Conservation (phyloP, 495 filamentous ascomycete genomes). For the Glarea lozoyensis region DNA sequence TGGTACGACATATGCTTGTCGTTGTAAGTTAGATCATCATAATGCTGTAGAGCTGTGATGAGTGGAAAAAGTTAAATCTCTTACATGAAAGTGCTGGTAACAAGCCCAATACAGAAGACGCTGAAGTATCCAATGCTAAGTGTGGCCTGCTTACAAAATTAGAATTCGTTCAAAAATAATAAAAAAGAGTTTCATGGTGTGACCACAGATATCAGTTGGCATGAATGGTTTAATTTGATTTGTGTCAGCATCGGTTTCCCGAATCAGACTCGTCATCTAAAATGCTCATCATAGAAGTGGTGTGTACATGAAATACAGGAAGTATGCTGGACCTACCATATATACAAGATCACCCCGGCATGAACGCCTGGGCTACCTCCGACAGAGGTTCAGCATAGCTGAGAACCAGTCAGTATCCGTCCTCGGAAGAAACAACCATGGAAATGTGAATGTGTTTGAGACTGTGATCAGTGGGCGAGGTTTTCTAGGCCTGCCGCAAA, state of each 20-base stretch:
- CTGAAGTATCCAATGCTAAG: background rate
- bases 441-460: background rate
- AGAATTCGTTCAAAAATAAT: background rate
- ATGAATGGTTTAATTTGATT: conserved; percentile 68
- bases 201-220: conserved; percentile 44
- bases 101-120: background rate
- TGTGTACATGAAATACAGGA: no score
- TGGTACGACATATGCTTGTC: conserved; percentile 90
- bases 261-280: conserved; percentile 87
- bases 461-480: conserved; percentile 89
- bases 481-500: conserved; percentile 99
- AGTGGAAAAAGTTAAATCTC: background rate
- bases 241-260: conserved; percentile 70
- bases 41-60: conserved; percentile 16
- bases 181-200: conserved; percentile 3
- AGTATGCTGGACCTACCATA: background rate
- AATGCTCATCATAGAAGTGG: conserved; percentile 50
- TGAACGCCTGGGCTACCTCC: background rate
- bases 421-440: no score
- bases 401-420: no score
- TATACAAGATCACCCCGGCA: conserved; percentile 12
- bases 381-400: no score
- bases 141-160: no score
- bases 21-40: conserved; percentile 61
- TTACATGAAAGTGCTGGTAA: background rate